Evolutionary conservation across 2,329 filamentous ascomycete genomes (phyloP).

Genomic region (Ceratocystis albifundus): DNA sequence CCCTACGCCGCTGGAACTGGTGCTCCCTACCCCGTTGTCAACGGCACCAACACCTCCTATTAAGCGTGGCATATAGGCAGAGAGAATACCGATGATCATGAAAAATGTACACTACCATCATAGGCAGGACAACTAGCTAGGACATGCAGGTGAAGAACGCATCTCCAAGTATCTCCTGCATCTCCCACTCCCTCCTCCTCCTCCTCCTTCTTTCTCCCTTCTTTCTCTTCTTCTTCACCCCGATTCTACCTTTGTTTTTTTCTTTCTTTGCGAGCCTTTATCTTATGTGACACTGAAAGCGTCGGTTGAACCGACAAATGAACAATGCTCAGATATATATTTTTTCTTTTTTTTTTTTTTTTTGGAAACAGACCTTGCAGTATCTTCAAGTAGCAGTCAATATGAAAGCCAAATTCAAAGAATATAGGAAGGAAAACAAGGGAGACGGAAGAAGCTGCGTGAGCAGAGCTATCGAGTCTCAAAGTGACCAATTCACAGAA

Average conservation of each 20-base stretch:
- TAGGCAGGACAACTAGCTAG: neutral
- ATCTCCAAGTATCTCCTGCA: neutral
- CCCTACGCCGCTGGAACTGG: constrained; percentile 26
- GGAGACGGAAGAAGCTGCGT: too few relatives aligned
- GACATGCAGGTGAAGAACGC: constrained; percentile 5
- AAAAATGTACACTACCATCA: neutral
- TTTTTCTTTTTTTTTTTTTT: neutral
- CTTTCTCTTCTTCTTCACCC: constrained; percentile 1
- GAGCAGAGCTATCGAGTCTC: too few relatives aligned
- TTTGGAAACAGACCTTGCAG: neutral
- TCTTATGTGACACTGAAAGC: constrained; percentile 1
- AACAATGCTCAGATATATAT: neutral
- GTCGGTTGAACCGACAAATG: neutral
- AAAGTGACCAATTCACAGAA: neutral
- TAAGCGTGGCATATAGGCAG: constrained; percentile 24
- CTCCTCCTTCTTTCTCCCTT: neutral
- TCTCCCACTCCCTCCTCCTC: too few relatives aligned
- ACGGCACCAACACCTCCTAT: constrained; percentile 30
- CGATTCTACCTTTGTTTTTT: neutral
- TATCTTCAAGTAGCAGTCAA: constrained; percentile 4
- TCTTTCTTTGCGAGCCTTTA: constrained; percentile 1
- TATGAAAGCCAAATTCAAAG: neutral
- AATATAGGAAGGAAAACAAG: neutral
- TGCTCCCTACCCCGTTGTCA: constrained; percentile 32
- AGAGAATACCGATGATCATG: neutral